Evolutionary conservation across 1,139 yeast genomes (phyloP).

Genomic region (Pichia sp.): DNA sequence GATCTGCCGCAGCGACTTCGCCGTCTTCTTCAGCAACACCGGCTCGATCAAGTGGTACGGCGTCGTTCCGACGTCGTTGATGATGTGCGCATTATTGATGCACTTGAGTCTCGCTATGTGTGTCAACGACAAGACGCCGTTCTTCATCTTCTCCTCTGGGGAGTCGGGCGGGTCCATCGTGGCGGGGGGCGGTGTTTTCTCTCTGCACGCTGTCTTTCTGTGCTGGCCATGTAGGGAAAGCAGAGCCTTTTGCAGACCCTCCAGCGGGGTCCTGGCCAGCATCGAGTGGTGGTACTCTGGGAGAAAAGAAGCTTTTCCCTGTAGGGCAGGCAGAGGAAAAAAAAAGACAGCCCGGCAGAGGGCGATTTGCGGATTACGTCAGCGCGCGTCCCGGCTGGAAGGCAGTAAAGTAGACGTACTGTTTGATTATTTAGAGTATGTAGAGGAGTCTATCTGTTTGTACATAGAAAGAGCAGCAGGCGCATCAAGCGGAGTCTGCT

Average conservation of each 20-base stretch:
- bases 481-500: slow-evolving; percentile 29
- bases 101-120: slow-evolving; percentile 29
- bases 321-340: background rate
- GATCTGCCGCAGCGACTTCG: slow-evolving; percentile 28
- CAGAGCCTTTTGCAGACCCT: no score
- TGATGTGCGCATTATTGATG: slow-evolving; percentile 29
- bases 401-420: background rate
- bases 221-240: no score
- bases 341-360: no score
- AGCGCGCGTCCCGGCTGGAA: no score
- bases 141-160: slow-evolving; percentile 18
- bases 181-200: background rate
- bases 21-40: slow-evolving; percentile 31
- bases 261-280: no score
- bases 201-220: no score
- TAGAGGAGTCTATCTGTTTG: background rate
- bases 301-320: background rate
- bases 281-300: background rate
- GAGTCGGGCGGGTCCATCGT: background rate
- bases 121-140: slow-evolving; percentile 26
- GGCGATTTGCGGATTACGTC: no score
- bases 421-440: background rate
- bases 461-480: slow-evolving; percentile 11
- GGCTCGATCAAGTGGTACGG: slow-evolving; percentile 35
- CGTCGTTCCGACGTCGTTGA: slow-evolving; percentile 31